phyloP scores from a whole-genome alignment of 768 basidiomycete genomes.

The Exidia glandulosa region DNA sequence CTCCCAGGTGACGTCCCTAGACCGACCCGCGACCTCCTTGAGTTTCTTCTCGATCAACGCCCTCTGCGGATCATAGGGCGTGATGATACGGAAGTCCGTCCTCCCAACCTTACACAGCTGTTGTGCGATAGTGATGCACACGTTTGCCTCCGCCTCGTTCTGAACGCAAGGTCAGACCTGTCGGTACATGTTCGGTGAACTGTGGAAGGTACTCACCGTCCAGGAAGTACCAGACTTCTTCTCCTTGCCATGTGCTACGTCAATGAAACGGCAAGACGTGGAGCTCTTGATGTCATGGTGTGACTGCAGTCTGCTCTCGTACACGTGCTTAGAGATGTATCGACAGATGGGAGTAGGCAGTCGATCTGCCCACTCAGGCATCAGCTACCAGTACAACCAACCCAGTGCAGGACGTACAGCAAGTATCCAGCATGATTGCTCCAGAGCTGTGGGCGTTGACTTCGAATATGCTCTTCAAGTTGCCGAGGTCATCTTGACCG shows the following conservation, averaged over 20 bases:
- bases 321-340: conserved; percentile 62
- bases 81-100: conserved; percentile 54
- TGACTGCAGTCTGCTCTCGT: conserved; percentile 50
- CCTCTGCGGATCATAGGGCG: conserved; percentile 72
- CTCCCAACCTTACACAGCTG: conserved; percentile 36
- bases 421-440: conserved; percentile 53
- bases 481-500: conserved; percentile 58
- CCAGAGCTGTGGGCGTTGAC: conserved; percentile 39
- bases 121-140: conserved; percentile 44
- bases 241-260: conserved; percentile 36
- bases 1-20: conserved; percentile 31
- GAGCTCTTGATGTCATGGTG: conserved; percentile 23
- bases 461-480: conserved; percentile 70
- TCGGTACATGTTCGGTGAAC: not conserved
- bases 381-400: not conserved
- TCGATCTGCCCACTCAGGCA: conserved; percentile 43
- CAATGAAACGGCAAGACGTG: conserved; percentile 54
- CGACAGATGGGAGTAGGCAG: conserved; percentile 74
- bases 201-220: conserved; percentile 22
- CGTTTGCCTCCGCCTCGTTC: conserved; percentile 51
- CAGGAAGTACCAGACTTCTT: conserved; percentile 30
- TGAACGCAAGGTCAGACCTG: conserved; percentile 17
- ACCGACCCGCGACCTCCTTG: too few species aligned
- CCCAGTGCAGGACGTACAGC: conserved; percentile 40
- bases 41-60: conserved; percentile 45